Percentiles rank a stretch among this genome's conserved stretches.
Evolutionary conservation across 2,329 filamentous ascomycete genomes (phyloP).

Genomic region (Ceratocystis lukuohia): DNA sequence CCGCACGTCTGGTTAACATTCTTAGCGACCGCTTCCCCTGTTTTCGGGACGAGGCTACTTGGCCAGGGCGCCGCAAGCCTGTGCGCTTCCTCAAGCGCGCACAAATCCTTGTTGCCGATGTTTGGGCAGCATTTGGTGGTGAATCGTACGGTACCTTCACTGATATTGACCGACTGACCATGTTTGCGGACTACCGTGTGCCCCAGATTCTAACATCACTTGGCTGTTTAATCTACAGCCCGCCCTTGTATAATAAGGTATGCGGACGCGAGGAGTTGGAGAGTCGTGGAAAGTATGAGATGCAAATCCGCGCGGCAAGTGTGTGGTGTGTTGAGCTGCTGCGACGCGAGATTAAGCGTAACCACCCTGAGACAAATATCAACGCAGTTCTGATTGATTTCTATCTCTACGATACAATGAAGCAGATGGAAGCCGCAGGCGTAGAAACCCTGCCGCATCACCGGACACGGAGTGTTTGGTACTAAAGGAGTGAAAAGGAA

Average conservation of each 20-base stretch:
- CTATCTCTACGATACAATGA: slow-evolving; percentile 90
- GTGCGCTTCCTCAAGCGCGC: slow-evolving; percentile 85
- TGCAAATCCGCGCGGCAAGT: slow-evolving; percentile 79
- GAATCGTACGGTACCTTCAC: slow-evolving; percentile 64
- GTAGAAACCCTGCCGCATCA: slow-evolving; percentile 63
- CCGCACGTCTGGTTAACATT: slow-evolving; percentile 72
- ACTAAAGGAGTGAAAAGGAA: slow-evolving; percentile 37
- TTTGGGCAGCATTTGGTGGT: slow-evolving; percentile 92
- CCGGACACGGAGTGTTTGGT: slow-evolving; percentile 88
- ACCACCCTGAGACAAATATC: slow-evolving; percentile 55
- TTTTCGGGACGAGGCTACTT: slow-evolving; percentile 69
- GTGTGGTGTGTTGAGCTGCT: slow-evolving; percentile 95
- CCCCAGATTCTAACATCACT: slow-evolving; percentile 82
- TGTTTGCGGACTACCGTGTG: slow-evolving; percentile 96
- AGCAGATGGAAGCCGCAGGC: slow-evolving; percentile 57
- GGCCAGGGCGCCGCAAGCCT: slow-evolving; percentile 53
- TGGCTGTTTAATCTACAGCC: slow-evolving; percentile 73
- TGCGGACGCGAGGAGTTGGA: slow-evolving; percentile 50
- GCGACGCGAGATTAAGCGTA: slow-evolving; percentile 59
- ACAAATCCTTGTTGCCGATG: slow-evolving; percentile 87
- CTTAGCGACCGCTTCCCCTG: slow-evolving; percentile 70
- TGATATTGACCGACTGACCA: slow-evolving; percentile 91
- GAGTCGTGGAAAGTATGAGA: slow-evolving; percentile 63
- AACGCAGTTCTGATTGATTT: slow-evolving; percentile 96
- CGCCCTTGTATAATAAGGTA: slow-evolving; percentile 60